Base-by-base conservation (phyloP, 1,284 basidiomycete species). In the Coniferiporia sulphurascens region DNA sequence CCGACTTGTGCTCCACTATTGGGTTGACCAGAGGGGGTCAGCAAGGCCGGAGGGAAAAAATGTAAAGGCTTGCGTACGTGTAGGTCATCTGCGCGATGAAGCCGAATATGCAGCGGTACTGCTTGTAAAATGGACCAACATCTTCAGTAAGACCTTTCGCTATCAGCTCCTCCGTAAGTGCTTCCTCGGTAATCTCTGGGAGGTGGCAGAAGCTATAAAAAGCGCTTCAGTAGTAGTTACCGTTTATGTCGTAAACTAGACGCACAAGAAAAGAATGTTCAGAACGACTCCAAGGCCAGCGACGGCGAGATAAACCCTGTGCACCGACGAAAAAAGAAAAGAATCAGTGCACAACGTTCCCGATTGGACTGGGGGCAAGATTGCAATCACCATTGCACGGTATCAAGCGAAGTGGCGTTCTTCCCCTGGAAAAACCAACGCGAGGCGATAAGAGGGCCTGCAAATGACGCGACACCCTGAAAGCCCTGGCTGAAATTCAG, bases 401-500 rank as follows among this genome's bases (percentile, higher is more conserved):
- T 89, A 64, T 81, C 82, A 38, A 91, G 79, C 36, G 76, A 77
- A 48, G 74, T 79, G 4, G 79, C 79, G 69, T 89, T 85, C 56
- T 73, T 78, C 1, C 81, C 87, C 5, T 72, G 74, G 77, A 90
- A 90, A 76, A 92, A 92, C 77, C 84, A 89, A 48, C 77, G 73
- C 15, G 85, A 84, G 21, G 89, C 89, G 66, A 93, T 93, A 65
- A 92, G 79, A 27, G 91, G 90, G 0, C 91, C 91, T 21, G 86
- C 78, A 67, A 93, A 90, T 0, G 84, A 84, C 0, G 89, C 89
- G 43, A 93, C 76, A 50, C 91, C 89, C 70, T 92, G 89, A 75
- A 89, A 91, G 1, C 87, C 86, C 73, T 93, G 91, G 55, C 86
- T 88, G 69, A 92, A 87, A 69, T 91, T 90, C 41, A 93, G 78